phyloP scores from a whole-genome alignment of 306 rosid species.

The Cyclanthera cordifolia region DNA sequence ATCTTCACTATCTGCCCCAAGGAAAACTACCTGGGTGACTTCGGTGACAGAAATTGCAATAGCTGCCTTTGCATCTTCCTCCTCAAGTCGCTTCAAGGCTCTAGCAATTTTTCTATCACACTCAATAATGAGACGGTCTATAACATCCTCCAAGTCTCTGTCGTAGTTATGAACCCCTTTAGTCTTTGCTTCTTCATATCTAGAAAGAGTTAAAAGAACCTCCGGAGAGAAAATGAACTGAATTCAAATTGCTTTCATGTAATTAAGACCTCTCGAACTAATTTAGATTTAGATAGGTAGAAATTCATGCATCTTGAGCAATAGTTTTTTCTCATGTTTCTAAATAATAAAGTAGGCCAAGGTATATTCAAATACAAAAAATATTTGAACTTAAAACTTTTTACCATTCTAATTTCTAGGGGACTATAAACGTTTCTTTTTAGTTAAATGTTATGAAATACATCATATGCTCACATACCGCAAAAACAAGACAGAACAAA shows the following conservation, averaged over 20 bases:
- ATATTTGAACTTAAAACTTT: background rate
- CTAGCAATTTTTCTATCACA: slow-evolving; percentile 89
- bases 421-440: background rate
- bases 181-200: slow-evolving; percentile 77
- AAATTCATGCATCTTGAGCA: background rate
- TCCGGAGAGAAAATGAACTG: background rate
- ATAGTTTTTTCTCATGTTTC: background rate
- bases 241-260: background rate
- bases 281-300: background rate
- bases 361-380: background rate
- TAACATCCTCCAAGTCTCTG: slow-evolving; percentile 87
- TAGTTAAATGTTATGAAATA: background rate
- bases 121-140: slow-evolving; percentile 88
- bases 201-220: slow-evolving; percentile 40
- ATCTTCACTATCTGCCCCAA: background rate
- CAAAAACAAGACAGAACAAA: background rate
- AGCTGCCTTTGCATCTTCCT: slow-evolving; percentile 96
- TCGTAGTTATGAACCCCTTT: slow-evolving; percentile 72
- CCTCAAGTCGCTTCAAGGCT: slow-evolving; percentile 94
- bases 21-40: slow-evolving; percentile 62
- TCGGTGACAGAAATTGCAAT: slow-evolving; percentile 93
- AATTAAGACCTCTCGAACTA: background rate
- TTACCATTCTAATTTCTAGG: background rate
- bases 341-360: background rate
- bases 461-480: background rate